Evolutionary conservation across 257 asterid genomes (phyloP), one percentile per base, ranked within the genome.

Genomic region (Avicennia marina): DNA sequence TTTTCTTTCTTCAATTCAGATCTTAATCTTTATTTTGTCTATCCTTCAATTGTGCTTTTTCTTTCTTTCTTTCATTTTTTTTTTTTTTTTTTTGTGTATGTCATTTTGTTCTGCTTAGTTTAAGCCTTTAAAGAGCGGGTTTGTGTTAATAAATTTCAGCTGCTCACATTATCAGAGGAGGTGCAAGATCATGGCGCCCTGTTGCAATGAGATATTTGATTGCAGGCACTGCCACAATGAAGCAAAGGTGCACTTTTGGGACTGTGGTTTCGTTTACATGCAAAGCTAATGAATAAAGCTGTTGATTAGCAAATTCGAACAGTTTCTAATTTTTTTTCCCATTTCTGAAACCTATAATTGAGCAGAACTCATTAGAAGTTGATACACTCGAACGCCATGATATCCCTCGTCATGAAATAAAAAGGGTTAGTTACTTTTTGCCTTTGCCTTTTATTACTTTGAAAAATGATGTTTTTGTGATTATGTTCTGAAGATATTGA

Each of bases 141-240:
- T n/a, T n/a, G n/a, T 17, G 9, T 40, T 7, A 45, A 20, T 16
- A n/a, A 2, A 18, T 29, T 56, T 20, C 47, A 82, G 86, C 33
- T 82, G 86, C 60, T 68, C 68, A 27, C 90, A 82, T 64, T 82
- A 82, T 20, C 47, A 65, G 42, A 74, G 90, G 66, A 77, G 80
- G 53, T 82, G 90, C 73, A 77, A 75, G 80, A 65, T 77, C 38
- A 70, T 56, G 66, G 80, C 90, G 38, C 85, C 90, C 8, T 79
- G 87, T 65, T 82, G 87, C 41, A 60, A 77, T 70, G 79, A 82
- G 71, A 56, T 79, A 20, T 79, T 79, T 58, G 77, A 77, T 67
- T 82, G 90, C 58, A 77, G 90, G 64, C 84, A 76, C 64, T 82
- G 90, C 72, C 90, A 79, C 56, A 78, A 81, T 40, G 89, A 81